Conservation (phyloP, 495 filamentous ascomycete species). For the Xylaria nigripes region DNA sequence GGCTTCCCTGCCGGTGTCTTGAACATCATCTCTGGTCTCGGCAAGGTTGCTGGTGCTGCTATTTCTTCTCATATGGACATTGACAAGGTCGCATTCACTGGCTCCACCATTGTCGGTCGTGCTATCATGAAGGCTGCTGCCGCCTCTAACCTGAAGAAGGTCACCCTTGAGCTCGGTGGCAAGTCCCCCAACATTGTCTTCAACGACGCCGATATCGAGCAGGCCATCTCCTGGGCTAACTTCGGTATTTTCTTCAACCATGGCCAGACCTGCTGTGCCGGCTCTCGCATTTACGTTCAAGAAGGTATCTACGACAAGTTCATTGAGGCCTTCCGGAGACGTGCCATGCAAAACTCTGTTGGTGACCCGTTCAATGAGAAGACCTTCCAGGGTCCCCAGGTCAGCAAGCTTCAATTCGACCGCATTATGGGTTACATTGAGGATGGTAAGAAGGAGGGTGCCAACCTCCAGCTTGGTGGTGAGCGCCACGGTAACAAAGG, state of each 20-base stretch:
- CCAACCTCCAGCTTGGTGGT: constrained; percentile 77
- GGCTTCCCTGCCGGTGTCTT: constrained; percentile 95
- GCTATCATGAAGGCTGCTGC: constrained; percentile 94
- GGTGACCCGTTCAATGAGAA: constrained; percentile 81
- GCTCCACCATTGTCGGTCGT: constrained; percentile 84
- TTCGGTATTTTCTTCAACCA: constrained; percentile 99
- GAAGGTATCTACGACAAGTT: constrained; percentile 96
- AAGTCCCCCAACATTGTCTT: constrained; percentile 99
- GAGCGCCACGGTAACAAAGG: constrained; percentile 82
- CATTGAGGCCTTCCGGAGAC: constrained; percentile 76
- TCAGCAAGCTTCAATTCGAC: constrained; percentile 91
- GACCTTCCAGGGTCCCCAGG: constrained; percentile 97
- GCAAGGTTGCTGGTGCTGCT: constrained; percentile 82
- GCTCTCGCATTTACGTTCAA: constrained; percentile 92
- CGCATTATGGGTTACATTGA: constrained; percentile 98
- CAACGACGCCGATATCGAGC: constrained; percentile 89
- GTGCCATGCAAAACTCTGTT: constrained; percentile 72
- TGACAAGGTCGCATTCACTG: constrained; percentile 98
- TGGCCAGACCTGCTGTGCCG: constrained; percentile 96
- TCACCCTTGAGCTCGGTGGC: constrained; percentile 95
- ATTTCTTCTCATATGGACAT: constrained; percentile 93
- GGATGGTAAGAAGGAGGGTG: constrained; percentile 77
- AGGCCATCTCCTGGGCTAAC: constrained; percentile 97
- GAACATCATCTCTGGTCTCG: constrained; percentile 92
- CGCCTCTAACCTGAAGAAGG: constrained; percentile 95